Evolutionary conservation across 768 basidiomycete genomes (phyloP), one percentile per base, ranked within the genome.

Genomic region (Rhizopogon vinicolor): DNA sequence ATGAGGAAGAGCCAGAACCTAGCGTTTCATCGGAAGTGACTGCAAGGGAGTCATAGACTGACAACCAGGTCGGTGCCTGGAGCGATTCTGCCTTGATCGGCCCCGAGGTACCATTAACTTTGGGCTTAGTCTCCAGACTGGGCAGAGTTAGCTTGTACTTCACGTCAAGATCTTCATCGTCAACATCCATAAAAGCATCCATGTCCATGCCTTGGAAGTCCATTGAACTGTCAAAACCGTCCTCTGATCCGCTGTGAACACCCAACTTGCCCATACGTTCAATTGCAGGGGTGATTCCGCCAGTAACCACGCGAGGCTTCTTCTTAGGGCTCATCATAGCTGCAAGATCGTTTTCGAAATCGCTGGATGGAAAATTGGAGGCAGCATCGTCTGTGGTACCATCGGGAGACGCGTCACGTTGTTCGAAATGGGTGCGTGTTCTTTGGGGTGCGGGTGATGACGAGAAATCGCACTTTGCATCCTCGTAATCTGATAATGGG

Each of bases 31-130:
- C 78, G 4, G 79, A 69, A 12, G 79, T 75, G 25, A 90, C 84
- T 1, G 76, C 74, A 3, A 91, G 77, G 5, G 87, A 82, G 59
- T 91, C 86, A 57, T 91, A 89, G 4, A 90, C 77, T 10, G 86
- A 82, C 13, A 90, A 74, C 90, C 91, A 92, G 0, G 83, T 73
- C 0, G 86, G 83, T 31, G 76, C 72, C 0, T 67, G 62, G 33
- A 80, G 75, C 4, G 74, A 63, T 42, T 81, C 81, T 61, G 78
- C 74, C 58, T 78, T 81, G 56, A 72, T 72, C 37, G 58, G 45
- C 8, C 51, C 55, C 8, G 43, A 41, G 18, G 6, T 25, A 37
- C 22, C 8, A 16, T 43, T 53, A 1, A 13, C 7, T n/a, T 31
- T 29, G 5, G 62, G 60, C 44, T 68, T 65, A 19, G 41, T 61